phyloP scores from a whole-genome alignment of 225 moss, liverwort and hornwort species.

The Climacium dendroides region DNA sequence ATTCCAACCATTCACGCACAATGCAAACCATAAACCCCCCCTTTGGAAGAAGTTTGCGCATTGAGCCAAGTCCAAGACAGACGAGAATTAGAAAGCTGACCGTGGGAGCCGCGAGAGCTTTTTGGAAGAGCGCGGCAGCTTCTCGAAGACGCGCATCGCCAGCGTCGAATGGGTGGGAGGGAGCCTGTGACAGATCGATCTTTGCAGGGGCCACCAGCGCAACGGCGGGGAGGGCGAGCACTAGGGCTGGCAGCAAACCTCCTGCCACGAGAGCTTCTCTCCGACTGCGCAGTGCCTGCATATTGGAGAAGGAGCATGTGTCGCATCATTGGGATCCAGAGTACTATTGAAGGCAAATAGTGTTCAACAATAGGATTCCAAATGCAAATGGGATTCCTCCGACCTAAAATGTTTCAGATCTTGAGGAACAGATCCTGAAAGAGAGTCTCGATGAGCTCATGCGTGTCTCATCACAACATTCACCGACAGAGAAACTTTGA shows the following conservation, averaged over 20 bases:
- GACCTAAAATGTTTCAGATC: not conserved
- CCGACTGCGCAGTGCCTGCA: conserved; percentile 12
- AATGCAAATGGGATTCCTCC: not conserved
- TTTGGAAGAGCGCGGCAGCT: conserved; percentile 63
- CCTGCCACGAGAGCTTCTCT: conserved; percentile 18
- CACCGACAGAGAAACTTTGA: not conserved
- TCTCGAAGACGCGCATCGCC: conserved; percentile 63
- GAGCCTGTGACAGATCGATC: conserved; percentile 61
- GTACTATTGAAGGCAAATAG: not conserved
- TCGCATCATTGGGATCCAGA: not conserved
- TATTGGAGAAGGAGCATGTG: not conserved
- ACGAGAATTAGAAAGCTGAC: conserved; percentile 18
- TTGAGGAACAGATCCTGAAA: not conserved
- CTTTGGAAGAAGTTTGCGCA: not conserved
- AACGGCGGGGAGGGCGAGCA: not conserved
- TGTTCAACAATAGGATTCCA: not conserved
- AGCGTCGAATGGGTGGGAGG: conserved; percentile 58
- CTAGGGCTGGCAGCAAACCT: conserved; percentile 6
- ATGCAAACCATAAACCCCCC: not conserved
- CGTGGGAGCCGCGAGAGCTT: conserved; percentile 79
- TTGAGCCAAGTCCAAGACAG: not conserved
- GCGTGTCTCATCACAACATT: not conserved
- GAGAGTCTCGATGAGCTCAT: not conserved
- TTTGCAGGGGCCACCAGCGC: conserved; percentile 40
- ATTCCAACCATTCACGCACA: not conserved